Evolutionary conservation across 192 early-diverging fungal species (phyloP).

Genomic region (Allomyces macrogynus): DNA sequence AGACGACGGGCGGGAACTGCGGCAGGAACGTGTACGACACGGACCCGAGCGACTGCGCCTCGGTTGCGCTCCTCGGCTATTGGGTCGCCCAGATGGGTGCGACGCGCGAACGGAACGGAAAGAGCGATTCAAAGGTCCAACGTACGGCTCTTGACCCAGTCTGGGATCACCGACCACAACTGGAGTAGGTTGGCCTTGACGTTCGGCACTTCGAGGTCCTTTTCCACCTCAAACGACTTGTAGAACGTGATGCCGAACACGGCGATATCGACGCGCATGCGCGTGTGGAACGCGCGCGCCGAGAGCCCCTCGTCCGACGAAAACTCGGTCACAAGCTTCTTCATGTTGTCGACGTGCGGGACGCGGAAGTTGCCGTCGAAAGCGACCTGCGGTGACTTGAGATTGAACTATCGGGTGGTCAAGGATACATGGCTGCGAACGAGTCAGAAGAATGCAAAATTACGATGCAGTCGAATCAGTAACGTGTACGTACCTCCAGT

Average conservation of each 20-base stretch:
- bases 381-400: background rate
- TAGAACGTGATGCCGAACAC: background rate
- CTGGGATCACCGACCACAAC: background rate
- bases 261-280: background rate
- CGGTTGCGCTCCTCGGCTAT: background rate
- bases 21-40: background rate
- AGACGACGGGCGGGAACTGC: background rate
- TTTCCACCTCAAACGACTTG: background rate
- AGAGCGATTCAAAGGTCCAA: no score
- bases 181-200: background rate
- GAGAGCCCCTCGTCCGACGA: background rate
- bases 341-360: background rate
- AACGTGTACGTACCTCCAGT: no score
- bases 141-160: background rate
- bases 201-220: background rate
- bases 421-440: no score
- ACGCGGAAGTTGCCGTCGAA: background rate
- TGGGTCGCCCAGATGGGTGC: no score
- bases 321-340: background rate
- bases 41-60: background rate
- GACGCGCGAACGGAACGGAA: no score
- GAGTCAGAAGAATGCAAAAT: no score
- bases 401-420: background rate
- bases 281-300: background rate
- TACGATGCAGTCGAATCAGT: no score